These are phyloP conservation scores for Neoboletus brunneissimus DNA, from an alignment of 768 basidiomycete genomes.

Conservation along the genomic window DNA sequence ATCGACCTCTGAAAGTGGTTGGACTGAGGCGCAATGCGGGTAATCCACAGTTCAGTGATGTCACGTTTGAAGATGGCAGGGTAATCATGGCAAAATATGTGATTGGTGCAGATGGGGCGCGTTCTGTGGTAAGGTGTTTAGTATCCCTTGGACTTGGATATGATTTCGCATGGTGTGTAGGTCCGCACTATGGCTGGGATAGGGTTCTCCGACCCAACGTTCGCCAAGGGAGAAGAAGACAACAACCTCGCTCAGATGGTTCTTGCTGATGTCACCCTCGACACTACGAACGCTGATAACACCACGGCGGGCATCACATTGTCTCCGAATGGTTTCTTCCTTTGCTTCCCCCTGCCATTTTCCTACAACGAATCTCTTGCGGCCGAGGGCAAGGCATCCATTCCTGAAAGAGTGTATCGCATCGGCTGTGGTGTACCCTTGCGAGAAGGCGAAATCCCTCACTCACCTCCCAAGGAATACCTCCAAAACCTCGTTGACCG, in stretches of 20 bases:
- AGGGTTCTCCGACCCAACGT: constrained; percentile 43
- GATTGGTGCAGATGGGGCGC: constrained; percentile 51
- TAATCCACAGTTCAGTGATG: constrained; percentile 34
- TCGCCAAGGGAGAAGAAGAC: constrained; percentile 19
- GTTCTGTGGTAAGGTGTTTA: constrained; percentile 39
- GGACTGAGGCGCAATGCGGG: constrained; percentile 33
- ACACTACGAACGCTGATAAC: constrained; percentile 1
- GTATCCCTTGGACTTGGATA: background rate
- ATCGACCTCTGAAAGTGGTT: constrained; percentile 39
- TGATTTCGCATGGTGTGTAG: constrained; percentile 23
- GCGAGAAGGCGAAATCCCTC: constrained; percentile 35
- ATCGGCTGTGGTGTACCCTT: constrained; percentile 40
- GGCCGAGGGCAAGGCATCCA: constrained; percentile 1
- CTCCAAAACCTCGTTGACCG: constrained; percentile 43
- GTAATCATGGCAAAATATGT: constrained; percentile 45
- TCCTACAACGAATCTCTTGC: constrained; percentile 22
- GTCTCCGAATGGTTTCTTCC: constrained; percentile 32
- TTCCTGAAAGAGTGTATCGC: constrained; percentile 33
- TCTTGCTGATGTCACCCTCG: constrained; percentile 46
- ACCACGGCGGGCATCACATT: constrained; percentile 20
- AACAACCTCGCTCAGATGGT: constrained; percentile 39
- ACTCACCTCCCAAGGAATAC: constrained; percentile 38
- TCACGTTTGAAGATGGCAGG: constrained; percentile 47
- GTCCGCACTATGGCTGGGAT: constrained; percentile 42
- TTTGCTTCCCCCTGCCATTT: constrained; percentile 38